phyloP scores from a whole-genome alignment of 1,284 basidiomycete species.

The Pseudozyma thailandica region DNA sequence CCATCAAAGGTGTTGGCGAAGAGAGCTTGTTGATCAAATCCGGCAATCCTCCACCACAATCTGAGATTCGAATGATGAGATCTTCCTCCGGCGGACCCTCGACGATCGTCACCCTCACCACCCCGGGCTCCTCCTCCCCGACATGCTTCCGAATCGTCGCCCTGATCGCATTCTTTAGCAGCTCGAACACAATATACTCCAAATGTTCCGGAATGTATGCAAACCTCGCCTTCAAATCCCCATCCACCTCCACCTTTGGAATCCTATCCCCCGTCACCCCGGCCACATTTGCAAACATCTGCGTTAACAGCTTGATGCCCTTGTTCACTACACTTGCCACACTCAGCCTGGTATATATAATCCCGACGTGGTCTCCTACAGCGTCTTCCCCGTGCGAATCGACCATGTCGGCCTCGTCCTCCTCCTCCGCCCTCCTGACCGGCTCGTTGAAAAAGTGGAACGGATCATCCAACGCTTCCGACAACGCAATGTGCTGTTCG shows the following conservation, averaged over 20 bases:
- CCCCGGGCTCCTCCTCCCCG: slow-evolving; percentile 17
- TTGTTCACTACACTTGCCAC: slow-evolving; percentile 71
- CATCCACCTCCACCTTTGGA: slow-evolving; percentile 79
- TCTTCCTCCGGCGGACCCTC: slow-evolving; percentile 63
- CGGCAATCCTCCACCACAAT: slow-evolving; percentile 48
- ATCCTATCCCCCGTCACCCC: slow-evolving; percentile 69
- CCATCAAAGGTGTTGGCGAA: slow-evolving; percentile 3
- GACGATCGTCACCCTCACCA: slow-evolving; percentile 63
- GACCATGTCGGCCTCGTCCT: slow-evolving; percentile 11
- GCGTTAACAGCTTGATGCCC: slow-evolving; percentile 77
- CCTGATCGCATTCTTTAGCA: slow-evolving; percentile 78
- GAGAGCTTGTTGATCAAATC: slow-evolving; percentile 47
- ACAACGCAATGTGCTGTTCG: slow-evolving; percentile 87
- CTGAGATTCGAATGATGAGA: slow-evolving; percentile 63
- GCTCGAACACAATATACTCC: slow-evolving; percentile 85
- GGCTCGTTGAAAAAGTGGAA: slow-evolving; percentile 60
- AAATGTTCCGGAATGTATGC: slow-evolving; percentile 89
- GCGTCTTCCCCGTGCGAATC: slow-evolving; percentile 17
- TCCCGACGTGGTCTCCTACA: slow-evolving; percentile 76
- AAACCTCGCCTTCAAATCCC: slow-evolving; percentile 79
- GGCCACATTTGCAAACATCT: slow-evolving; percentile 74
- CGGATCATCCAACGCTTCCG: slow-evolving; percentile 71
- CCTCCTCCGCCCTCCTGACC: slow-evolving; percentile 3
- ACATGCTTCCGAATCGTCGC: slow-evolving; percentile 55
- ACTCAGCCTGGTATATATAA: slow-evolving; percentile 82